Conservation (phyloP, 2,329 filamentous ascomycete genomes). For the Pleoardoris graminearum region DNA sequence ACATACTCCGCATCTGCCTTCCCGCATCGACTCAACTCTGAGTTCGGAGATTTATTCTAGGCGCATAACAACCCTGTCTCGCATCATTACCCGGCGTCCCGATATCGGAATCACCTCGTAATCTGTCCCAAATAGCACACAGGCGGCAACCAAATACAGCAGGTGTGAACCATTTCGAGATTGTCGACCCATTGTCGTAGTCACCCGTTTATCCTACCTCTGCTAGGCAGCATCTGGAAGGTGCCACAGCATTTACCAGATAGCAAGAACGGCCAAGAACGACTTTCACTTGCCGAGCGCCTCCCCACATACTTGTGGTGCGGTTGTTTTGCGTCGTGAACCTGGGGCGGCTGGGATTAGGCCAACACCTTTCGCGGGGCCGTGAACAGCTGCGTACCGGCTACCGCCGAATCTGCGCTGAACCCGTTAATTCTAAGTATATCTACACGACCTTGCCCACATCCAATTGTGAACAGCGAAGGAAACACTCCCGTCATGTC, state of each 20-base stretch:
- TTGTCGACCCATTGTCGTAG: constrained; percentile 3
- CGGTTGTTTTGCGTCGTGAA: not conserved
- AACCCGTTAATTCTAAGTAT: not conserved
- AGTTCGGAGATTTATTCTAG: constrained; percentile 5
- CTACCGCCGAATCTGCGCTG: not conserved
- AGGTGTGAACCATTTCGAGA: constrained; percentile 5
- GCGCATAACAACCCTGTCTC: constrained; percentile 5
- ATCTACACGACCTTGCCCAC: constrained; percentile 9
- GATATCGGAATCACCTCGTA: constrained; percentile 5
- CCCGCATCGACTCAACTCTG: constrained; percentile 1
- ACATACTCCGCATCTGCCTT: not conserved
- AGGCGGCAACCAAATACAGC: not conserved
- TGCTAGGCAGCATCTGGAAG: constrained; percentile 36
- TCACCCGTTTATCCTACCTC: constrained; percentile 15
- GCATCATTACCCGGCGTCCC: constrained; percentile 1
- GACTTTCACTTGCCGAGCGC: constrained; percentile 10
- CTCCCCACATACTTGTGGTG: constrained; percentile 9
- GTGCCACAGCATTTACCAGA: constrained; percentile 30
- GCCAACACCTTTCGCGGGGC: not conserved
- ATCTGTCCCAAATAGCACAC: constrained; percentile 1
- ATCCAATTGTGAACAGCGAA: not conserved
- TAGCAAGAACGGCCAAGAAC: constrained; percentile 15
- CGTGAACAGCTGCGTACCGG: not conserved
- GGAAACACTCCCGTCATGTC: constrained; percentile 16
- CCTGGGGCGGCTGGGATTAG: not conserved